Evolutionary conservation across 2,329 filamentous ascomycete genomes (phyloP).

Genomic region (Calycina herbarum): DNA sequence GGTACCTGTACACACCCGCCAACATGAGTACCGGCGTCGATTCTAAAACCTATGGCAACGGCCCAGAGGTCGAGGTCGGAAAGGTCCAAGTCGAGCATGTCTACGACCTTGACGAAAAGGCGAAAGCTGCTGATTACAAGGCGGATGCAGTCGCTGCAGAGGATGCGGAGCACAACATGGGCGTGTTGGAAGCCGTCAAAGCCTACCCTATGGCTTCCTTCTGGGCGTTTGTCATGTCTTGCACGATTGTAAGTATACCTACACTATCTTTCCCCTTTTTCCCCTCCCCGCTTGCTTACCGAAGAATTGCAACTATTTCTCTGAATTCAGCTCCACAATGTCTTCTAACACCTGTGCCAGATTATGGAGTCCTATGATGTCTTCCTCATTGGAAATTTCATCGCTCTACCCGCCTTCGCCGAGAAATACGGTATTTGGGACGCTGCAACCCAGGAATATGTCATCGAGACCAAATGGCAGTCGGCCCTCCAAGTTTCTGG

Average conservation of each 20-base stretch:
- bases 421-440: slow-evolving; percentile 46
- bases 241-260: slow-evolving; percentile 48
- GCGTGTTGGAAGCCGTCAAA: slow-evolving; percentile 48
- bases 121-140: slow-evolving; percentile 29
- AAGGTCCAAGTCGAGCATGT: slow-evolving; percentile 30
- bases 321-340: neutral
- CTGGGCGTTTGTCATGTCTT: slow-evolving; percentile 58
- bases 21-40: slow-evolving; percentile 22
- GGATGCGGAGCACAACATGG: slow-evolving; percentile 52
- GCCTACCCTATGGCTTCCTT: slow-evolving; percentile 53
- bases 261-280: slow-evolving; percentile 11
- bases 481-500: slow-evolving; percentile 55
- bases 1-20: slow-evolving; percentile 14
- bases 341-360: slow-evolving; percentile 39
- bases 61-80: slow-evolving; percentile 22
- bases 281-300: neutral
- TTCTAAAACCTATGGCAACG: slow-evolving; percentile 14
- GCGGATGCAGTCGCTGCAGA: slow-evolving; percentile 49
- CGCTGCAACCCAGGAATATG: slow-evolving; percentile 25
- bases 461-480: slow-evolving; percentile 57
- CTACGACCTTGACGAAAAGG: slow-evolving; percentile 38
- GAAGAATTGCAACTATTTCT: neutral
- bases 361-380: slow-evolving; percentile 65
- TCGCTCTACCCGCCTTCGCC: slow-evolving; percentile 51
- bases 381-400: slow-evolving; percentile 60